Evolutionary conservation across 495 filamentous ascomycete genomes (phyloP), one percentile per base, ranked within the genome.

Genomic region (Hypomontagnella monticulosa): DNA sequence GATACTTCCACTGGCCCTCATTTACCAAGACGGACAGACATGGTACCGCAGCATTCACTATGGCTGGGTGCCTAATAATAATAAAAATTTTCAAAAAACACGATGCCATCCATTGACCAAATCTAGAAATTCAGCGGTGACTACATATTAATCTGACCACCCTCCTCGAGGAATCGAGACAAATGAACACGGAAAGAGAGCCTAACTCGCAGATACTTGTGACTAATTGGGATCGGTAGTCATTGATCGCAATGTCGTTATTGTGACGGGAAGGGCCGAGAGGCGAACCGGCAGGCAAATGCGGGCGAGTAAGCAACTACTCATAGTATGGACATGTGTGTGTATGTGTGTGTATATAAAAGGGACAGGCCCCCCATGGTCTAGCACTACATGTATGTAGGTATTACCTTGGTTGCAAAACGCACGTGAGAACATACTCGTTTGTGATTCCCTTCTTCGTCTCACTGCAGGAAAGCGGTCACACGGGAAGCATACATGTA

Each of bases 91-190:
- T 37, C 34, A 18, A 43, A 34, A 15, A 18, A 40, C 36, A 30
- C 14, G 11, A 50, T 55, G 43, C 33, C 38, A 47, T 27, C 14
- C 5, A 47, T 11, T 15, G 20, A 50, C 9, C 18, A 14, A 40
- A 38, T 50, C 32, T 40, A 41, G 1, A 46, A 20, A 49, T 59
- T 19, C 53, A 54, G 60, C 66, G 66, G 66, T 69, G 66, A 63
- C 64, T 30, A 52, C 23, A 12, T 5, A 12, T 14, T 16, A 4
- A 32, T 59, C 66, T 69, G 66, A 69, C 66, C 66, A 63, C 66
- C 66, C 60, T 61, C 18, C 4, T 48, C 9, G 23, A 40, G 15
- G 37, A 51, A 5, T 12, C 12, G 19, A 48, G 30, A 51, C 59
- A 49, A 68, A 68, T 63, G 27, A 20, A 18, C 15, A 43, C 16